phyloP scores from a whole-genome alignment of 345 rosid genomes.

The Schrenkiella parvula region DNA sequence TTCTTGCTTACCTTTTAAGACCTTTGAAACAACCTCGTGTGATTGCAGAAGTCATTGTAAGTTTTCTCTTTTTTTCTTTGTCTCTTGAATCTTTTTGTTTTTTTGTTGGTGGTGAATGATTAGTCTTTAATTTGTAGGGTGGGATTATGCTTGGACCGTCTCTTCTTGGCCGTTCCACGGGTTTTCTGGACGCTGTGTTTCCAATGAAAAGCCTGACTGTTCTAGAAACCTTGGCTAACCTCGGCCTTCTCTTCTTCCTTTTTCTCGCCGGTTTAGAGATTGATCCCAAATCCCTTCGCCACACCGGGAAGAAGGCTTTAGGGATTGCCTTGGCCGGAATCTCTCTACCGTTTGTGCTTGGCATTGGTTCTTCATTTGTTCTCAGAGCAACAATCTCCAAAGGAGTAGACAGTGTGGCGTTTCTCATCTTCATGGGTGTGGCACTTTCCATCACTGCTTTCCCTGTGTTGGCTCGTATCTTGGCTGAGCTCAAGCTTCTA shows the following conservation, averaged over 20 bases:
- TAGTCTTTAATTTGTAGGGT: constrained; percentile 40
- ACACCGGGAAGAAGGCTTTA: constrained; percentile 59
- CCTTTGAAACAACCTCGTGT: constrained; percentile 83
- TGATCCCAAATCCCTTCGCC: constrained; percentile 48
- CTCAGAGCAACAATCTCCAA: constrained; percentile 47
- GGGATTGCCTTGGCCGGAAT: constrained; percentile 65
- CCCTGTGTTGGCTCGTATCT: constrained; percentile 75
- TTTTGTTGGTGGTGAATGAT: not conserved
- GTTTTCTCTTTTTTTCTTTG: constrained; percentile 1
- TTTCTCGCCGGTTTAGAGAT: constrained; percentile 75
- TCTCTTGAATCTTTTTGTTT: not conserved
- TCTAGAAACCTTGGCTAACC: constrained; percentile 64
- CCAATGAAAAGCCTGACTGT: constrained; percentile 60
- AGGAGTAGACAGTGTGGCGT: constrained; percentile 43
- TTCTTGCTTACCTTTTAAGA: constrained; percentile 56
- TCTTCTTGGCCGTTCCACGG: constrained; percentile 53
- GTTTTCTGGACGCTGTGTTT: constrained; percentile 46
- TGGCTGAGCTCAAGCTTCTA: constrained; percentile 76
- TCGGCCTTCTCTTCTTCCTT: constrained; percentile 69
- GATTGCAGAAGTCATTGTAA: constrained; percentile 72
- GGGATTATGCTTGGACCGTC: constrained; percentile 82
- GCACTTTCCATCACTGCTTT: constrained; percentile 82
- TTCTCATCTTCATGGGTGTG: constrained; percentile 83
- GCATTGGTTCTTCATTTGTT: constrained; percentile 56
- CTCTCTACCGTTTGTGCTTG: constrained; percentile 56